Evolutionary conservation across 108 stramenopile species (phyloP), one percentile per base, ranked within the genome.

Genomic region (Nitzschia putrida): DNA sequence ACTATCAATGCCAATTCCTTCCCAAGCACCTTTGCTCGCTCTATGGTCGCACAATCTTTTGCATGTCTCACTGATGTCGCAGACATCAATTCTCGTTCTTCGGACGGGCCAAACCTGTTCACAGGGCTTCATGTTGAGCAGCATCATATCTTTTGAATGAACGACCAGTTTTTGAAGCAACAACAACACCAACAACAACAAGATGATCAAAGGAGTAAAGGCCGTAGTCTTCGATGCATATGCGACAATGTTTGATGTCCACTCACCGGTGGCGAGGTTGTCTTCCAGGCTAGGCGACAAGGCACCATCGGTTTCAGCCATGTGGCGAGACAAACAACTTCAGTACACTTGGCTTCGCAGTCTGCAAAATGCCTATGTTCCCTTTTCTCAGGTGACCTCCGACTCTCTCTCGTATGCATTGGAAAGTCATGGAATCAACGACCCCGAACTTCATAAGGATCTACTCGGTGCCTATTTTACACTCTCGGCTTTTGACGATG

Each of bases 301-400:
- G 18, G 14, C 47, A 4, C 47, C 14, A 49, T 16, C 47, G 14
- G n/a, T 49, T 2, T 49, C 47, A 2, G 47, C 18, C 14, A 49
- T 18, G 14, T 49, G 47, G 47, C 14, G 47, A 18, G 47, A 49
- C 47, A 49, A 49, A 49, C 47, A 49, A 5, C 14, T 49, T 18
- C 47, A 49, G 47, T 49, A 49, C 47, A 49, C 47, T 49, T 49
- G 47, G 47, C 47, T 49, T 16, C 14, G 47, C 14, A 49, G 47
- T 6, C 18, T 49, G 18, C 14, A 18, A 18, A 18, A 18, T 18
- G 47, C 14, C 47, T 49, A 49, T 5, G 18, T 18, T 16, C 47
- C 47, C 14, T 49, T 49, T 49, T 49, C 47, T 3, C 47, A 49
- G 6, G 47, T 49, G 18, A 49, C 47, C 2, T 49, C 47, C 47